Evolutionary conservation across 2,329 filamentous ascomycete species (phyloP).

Genomic region (Paecilomyces dactylethromorphus): DNA sequence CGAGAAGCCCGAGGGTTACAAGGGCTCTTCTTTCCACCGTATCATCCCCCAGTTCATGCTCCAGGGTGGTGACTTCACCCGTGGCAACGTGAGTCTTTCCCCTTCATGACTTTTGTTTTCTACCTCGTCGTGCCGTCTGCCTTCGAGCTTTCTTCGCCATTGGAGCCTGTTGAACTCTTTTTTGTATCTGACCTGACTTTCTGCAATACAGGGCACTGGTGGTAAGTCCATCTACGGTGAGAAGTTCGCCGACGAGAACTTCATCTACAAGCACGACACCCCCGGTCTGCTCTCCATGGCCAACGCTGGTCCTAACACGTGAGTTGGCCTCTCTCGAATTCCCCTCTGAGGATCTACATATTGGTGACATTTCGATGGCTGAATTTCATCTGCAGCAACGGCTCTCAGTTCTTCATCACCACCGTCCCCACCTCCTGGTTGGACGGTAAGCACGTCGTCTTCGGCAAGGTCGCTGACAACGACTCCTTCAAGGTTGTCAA

Average conservation of each 20-base stretch:
- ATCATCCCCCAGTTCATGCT: constrained; percentile 93
- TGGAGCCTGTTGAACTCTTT: neutral
- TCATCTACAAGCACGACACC: constrained; percentile 64
- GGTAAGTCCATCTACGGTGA: constrained; percentile 93
- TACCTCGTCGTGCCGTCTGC: neutral
- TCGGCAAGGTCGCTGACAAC: constrained; percentile 55
- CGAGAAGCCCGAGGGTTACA: constrained; percentile 77
- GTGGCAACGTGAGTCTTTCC: constrained; percentile 65
- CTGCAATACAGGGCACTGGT: constrained; percentile 64
- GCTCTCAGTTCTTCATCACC: constrained; percentile 69
- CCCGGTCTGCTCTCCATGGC: constrained; percentile 88
- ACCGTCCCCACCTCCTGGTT: constrained; percentile 61
- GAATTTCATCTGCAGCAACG: constrained; percentile 46
- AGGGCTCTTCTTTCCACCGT: constrained; percentile 80
- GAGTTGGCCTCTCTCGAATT: constrained; percentile 23
- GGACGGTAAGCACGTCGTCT: constrained; percentile 64
- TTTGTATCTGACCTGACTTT: neutral
- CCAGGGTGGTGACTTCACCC: constrained; percentile 93
- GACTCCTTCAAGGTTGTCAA: constrained; percentile 50
- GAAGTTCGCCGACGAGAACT: constrained; percentile 94
- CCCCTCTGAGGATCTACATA: neutral
- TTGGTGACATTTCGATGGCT: neutral
- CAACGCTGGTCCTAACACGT: constrained; percentile 91
- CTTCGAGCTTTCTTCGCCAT: neutral
- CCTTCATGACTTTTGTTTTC: neutral